Conservation (phyloP, 768 basidiomycete genomes). For the Mycena kentingensis region DNA sequence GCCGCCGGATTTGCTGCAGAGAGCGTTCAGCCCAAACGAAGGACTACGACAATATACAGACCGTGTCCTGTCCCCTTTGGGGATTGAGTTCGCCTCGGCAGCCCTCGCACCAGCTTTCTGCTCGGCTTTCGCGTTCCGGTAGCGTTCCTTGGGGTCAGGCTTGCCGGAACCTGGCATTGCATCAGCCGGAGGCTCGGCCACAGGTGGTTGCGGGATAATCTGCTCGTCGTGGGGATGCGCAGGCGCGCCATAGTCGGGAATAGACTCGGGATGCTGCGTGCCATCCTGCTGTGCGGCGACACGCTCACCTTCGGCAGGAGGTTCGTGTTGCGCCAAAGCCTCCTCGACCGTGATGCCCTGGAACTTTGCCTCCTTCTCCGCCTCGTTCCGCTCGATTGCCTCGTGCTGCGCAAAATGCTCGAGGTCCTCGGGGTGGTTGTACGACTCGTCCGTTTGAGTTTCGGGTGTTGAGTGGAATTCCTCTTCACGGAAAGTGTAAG, state of each 20-base stretch:
- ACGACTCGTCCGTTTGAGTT: conserved; percentile 94
- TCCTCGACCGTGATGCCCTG: conserved; percentile 83
- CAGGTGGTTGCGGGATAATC: conserved; percentile 24
- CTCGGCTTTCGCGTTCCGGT: conserved; percentile 58
- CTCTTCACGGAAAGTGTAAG: conserved; percentile 47
- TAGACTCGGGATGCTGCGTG: conserved; percentile 20
- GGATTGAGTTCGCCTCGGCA: conserved; percentile 71
- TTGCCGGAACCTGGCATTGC: conserved; percentile 22
- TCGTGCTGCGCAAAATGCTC: conserved; percentile 94
- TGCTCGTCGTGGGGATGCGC: conserved; percentile 43
- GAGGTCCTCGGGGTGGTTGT: conserved; percentile 88
- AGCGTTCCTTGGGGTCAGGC: conserved; percentile 71
- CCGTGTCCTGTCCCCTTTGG: conserved; percentile 79
- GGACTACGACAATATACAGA: conserved; percentile 30
- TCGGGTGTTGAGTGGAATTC: conserved; percentile 94
- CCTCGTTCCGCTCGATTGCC: conserved; percentile 80
- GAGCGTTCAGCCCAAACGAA: conserved; percentile 4
- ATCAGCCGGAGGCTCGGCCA: conserved; percentile 29
- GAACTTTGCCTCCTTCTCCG: conserved; percentile 78
- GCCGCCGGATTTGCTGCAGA: conserved; percentile 69
- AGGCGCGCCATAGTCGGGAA: no score
- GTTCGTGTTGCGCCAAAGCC: conserved; percentile 56
- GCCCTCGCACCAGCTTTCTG: conserved; percentile 67
- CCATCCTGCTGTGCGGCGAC: conserved; percentile 16
- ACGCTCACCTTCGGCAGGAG: conserved; percentile 25